phyloP scores from a whole-genome alignment of 768 basidiomycete genomes.

The Clitopilus passeckerianus region DNA sequence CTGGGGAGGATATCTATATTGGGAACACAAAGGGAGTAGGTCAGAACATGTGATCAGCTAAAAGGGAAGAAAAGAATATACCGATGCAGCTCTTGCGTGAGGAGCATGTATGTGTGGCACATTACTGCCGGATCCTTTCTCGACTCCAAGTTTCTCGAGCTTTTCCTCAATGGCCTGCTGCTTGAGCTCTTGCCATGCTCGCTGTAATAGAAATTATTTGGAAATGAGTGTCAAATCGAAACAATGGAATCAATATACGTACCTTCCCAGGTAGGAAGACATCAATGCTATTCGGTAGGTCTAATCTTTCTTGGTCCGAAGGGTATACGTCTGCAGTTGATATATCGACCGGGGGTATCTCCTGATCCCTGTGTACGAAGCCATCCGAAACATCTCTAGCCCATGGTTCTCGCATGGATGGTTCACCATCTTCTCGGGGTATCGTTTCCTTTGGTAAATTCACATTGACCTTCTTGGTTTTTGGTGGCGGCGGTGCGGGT shows the following conservation, averaged over 20 bases:
- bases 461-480: slow-evolving; percentile 64
- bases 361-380: slow-evolving; percentile 13
- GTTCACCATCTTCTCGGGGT: slow-evolving; percentile 30
- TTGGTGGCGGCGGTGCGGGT: slow-evolving; percentile 27
- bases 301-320: slow-evolving; percentile 52
- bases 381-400: slow-evolving; percentile 51
- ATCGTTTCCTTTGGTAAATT: slow-evolving; percentile 72
- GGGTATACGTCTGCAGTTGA: slow-evolving; percentile 55
- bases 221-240: not conserved
- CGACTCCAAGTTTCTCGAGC: slow-evolving; percentile 75
- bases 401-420: slow-evolving; percentile 46
- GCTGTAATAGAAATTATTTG: slow-evolving; percentile 29
- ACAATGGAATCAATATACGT: slow-evolving; percentile 11
- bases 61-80: slow-evolving; percentile 33
- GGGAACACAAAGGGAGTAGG: slow-evolving; percentile 6
- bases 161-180: slow-evolving; percentile 76
- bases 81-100: slow-evolving; percentile 81
- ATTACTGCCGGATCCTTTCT: slow-evolving; percentile 52
- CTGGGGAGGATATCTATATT: slow-evolving; percentile 81
- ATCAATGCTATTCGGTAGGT: slow-evolving; percentile 65
- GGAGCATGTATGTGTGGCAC: slow-evolving; percentile 64
- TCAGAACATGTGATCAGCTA: slow-evolving; percentile 17
- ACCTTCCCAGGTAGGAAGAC: slow-evolving; percentile 85
- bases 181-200: slow-evolving; percentile 71
- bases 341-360: slow-evolving; percentile 22